Evolutionary conservation across 352 stramenopile species (phyloP), one percentile per base, ranked within the genome.

Genomic region (Phytopythium kandeliae): DNA sequence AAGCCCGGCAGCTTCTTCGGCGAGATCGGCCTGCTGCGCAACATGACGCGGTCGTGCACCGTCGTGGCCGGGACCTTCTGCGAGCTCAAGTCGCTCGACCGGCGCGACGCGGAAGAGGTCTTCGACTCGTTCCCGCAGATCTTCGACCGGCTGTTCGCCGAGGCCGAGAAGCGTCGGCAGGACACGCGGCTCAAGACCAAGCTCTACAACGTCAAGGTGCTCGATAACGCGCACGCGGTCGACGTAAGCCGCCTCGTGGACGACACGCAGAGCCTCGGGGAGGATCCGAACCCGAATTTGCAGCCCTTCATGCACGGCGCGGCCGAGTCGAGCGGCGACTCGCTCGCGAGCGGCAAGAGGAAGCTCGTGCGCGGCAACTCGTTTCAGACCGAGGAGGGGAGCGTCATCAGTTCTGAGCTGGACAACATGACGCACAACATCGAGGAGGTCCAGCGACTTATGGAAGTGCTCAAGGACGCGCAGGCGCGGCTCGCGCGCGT

Each of bases 1-100:
- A 83, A 85, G 42, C 69, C 79, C 30, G 74, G 74, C 6, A 78
- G 66, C 28, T 85, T 85, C 58, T 85, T 85, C 40, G 74, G 74
- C 15, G 74, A 85, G 44, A 85, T 85, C 40, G 74, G 74, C 1
- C 36, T 85, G 17, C 51, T 85, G 10, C 60, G 67, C 28, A 71
- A 85, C 48, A 85, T 74, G 59, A 80, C 74, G 19, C 68, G 74
- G 15, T 82, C 71, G 4, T 82, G 68, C 42, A 83, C 74, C 0
- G 71, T 80, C 21, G 63, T 82, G 9, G 71, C 74, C 10, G 71
- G 65, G 9, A 83, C 74, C 2, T 85, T 85, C 49, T 85, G 74
- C 21, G 71, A 86, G 47, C 57, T 86, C 19, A 86, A 86, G 51
- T 75, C 48, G 15, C 55, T 83, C 44, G 57, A 76, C 22, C 64